A percentile compares a stretch with the other conserved stretches of the same genome.
phyloP scores from a whole-genome alignment of 1,139 yeast genomes.

The Taphrina pruni region DNA sequence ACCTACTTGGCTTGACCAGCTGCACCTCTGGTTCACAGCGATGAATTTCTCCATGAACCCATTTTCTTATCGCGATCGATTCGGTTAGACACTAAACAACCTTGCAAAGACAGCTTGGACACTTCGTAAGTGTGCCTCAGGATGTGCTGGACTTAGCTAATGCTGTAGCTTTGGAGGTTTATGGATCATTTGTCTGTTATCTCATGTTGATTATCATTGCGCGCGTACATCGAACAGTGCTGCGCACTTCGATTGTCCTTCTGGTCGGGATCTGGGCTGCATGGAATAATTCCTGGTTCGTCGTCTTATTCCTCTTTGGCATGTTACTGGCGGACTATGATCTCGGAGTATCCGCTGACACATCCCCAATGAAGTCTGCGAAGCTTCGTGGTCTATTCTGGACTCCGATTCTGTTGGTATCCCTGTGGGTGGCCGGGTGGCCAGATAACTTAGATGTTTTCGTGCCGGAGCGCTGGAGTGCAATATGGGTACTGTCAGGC shows the following conservation, averaged over 20 bases:
- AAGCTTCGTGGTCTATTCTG: background rate
- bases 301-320: background rate
- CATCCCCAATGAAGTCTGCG: too few relatives aligned
- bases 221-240: background rate
- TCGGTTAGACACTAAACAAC: background rate
- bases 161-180: background rate
- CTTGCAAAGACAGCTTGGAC: slow-evolving; percentile 3
- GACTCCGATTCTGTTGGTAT: background rate
- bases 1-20: background rate
- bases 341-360: background rate
- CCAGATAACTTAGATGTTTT: background rate
- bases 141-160: background rate
- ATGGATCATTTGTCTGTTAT: slow-evolving; percentile 6
- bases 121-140: background rate
- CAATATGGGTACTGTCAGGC: background rate
- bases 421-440: slow-evolving; percentile 1
- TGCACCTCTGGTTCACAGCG: background rate
- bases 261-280: background rate
- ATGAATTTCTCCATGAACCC: background rate
- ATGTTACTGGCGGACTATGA: background rate
- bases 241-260: background rate
- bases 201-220: background rate
- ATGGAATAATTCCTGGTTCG: background rate
- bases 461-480: background rate
- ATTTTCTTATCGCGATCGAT: background rate